Conservation (phyloP, 1,284 basidiomycete species). For the Sanghuangporus weigelae region DNA sequence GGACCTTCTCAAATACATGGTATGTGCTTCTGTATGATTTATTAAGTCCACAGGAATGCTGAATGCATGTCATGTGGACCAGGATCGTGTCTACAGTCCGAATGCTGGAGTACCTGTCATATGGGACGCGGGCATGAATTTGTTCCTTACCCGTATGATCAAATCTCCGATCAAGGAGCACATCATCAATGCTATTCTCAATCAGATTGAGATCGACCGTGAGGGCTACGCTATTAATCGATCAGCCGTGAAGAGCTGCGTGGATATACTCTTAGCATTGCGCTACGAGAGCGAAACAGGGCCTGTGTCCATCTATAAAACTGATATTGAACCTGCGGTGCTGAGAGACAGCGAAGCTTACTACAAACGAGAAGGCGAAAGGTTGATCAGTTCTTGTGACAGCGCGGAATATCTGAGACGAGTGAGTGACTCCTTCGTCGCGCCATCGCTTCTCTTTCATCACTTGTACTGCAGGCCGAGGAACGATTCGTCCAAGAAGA, state of each 20-base stretch:
- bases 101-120: constrained; percentile 71
- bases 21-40: constrained; percentile 33
- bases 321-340: constrained; percentile 82
- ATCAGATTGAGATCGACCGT: constrained; percentile 87
- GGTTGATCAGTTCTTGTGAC: constrained; percentile 70
- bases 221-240: constrained; percentile 90
- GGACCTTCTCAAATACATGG: constrained; percentile 96
- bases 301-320: constrained; percentile 71
- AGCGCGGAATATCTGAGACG: constrained; percentile 78
- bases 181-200: constrained; percentile 77
- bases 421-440: constrained; percentile 42
- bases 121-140: constrained; percentile 76
- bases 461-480: constrained; percentile 60
- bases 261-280: constrained; percentile 81
- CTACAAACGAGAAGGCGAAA: constrained; percentile 75
- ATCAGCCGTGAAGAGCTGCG: constrained; percentile 85
- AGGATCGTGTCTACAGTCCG: constrained; percentile 88
- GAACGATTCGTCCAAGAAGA: constrained; percentile 81
- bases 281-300: constrained; percentile 32
- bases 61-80: constrained; percentile 12
- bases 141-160: constrained; percentile 87
- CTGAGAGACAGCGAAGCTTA: constrained; percentile 76
- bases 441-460: constrained; percentile 2
- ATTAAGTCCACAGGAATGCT: neutral
- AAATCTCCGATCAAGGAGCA: constrained; percentile 80